These are phyloP conservation scores for Fusarium sp. DNA, from an alignment of 2,329 filamentous ascomycete species.

Conservation along the genomic window DNA sequence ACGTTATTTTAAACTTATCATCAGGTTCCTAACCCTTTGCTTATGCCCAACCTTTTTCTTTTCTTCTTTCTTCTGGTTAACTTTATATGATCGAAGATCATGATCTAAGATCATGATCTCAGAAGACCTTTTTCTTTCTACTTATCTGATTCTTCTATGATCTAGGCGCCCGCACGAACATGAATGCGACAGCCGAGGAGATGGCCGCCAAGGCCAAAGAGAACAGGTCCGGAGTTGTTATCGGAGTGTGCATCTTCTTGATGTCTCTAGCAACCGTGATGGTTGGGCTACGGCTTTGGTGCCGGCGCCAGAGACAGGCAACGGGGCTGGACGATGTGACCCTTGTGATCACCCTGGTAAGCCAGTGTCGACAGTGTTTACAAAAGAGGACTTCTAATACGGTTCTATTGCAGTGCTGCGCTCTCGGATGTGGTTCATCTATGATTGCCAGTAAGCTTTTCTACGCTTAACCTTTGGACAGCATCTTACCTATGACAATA, in stretches of 20 bases:
- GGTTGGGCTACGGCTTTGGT: conserved; percentile 31
- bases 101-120: too few relatives aligned
- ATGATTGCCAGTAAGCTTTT: conserved; percentile 26
- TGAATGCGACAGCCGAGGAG: background rate
- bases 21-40: background rate
- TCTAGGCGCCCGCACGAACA: background rate
- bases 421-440: conserved; percentile 21
- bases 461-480: accelerated
- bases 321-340: conserved; percentile 29
- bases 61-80: too few relatives aligned
- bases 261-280: conserved; percentile 18
- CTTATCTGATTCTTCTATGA: too few relatives aligned
- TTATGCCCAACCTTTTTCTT: too few relatives aligned
- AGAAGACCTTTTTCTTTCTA: too few relatives aligned
- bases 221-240: background rate
- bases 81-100: too few relatives aligned
- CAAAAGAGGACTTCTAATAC: background rate
- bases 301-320: conserved; percentile 8
- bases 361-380: accelerated
- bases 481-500: conserved; percentile 3
- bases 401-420: background rate
- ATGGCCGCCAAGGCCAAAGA: background rate
- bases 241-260: conserved; percentile 3
- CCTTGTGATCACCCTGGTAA: conserved; percentile 15
- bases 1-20: background rate